Evolutionary conservation across 768 basidiomycete species (phyloP), one percentile per base, ranked within the genome.

Genomic region (Mycena leptocephala): DNA sequence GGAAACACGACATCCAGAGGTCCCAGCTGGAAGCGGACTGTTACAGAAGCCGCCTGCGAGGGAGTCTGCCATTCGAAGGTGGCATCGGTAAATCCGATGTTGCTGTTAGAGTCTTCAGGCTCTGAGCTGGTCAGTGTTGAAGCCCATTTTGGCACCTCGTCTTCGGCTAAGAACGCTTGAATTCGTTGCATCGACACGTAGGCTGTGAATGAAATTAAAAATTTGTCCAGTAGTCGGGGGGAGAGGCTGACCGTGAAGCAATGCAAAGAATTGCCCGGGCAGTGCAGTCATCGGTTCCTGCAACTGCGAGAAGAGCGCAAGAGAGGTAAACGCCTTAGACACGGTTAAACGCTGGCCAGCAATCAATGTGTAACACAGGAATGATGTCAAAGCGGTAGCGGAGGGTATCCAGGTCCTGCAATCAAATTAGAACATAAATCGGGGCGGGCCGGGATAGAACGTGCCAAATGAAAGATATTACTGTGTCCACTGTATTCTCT

Each of bases 161-260:
- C 90, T 82, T 96, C 95, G 6, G 85, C 85, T 1, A 96, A 86
- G 83, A 94, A 96, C 5, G 84, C 87, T 80, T 96, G 92, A 74
- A 97, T 95, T 65, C 95, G 92, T 80, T 94, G 91, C 91, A 96
- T 93, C 5, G 95, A 94, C 26, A 97, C 93, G 80, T 93, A 93
- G 9, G 94, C 92, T 92, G 61, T 11, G 43, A n/a, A n/a, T n/a
- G 22, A 41, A 68, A 66, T 51, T 63, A 71, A 72, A 79, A 55
- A 62, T 32, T 72, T 16, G 26, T 33, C 33, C 41, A 13, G 30
- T 22, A 74, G n/a, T n/a, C n/a, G 10, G 28, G 30, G 65, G 56
- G 33, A 26, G 53, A 22, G 13, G 69, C 84, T 76, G 71, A 93
- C 93, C 93, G 55, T 93, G 87, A 11, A 94, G 82, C 83, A 94